Base-by-base conservation (phyloP, 148 eudicot genomes). In the Vaccinium myrtillus region DNA sequence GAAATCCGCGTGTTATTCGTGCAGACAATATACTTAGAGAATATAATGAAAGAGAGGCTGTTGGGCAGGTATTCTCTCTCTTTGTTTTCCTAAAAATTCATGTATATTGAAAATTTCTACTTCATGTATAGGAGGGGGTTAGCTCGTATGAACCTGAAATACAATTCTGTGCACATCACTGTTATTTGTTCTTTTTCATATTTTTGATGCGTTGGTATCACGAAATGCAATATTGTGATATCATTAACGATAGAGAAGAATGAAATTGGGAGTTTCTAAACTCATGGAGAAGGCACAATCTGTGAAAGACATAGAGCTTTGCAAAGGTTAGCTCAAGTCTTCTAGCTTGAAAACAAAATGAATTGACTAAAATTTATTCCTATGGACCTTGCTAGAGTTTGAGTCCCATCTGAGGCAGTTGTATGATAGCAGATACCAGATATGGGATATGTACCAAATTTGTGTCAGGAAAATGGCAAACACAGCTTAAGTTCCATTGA, bases 1-100 rank as follows among this genome's bases (percentile, higher is more conserved):
- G 99, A 86, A 95, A 95, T 87, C 98, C 99, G 61, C 94, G 99
- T 75, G 95, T 95, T 48, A 90, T 97, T 86, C 96, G 78, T 88
- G 85, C 98, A n/a, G 94, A 97, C 88, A 88, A 95, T 85, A 81
- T 95, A 83, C 91, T 97, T 56, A 86, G 89, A 83, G 99, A 97
- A 78, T 97, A 95, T 88, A 84, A 86, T 87, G 99, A 97, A 91
- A 89, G 90, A 90, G 98, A 97, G 90, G 95, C 99, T 46, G 63
- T 91, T 78, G 99, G 99, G 65, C 99, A 97, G 98, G 99, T 94
- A 87, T 58, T 19, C 21, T 58, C 67, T 49, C 48, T 69, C n/a
- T 71, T 83, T 19, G 13, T 75, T 56, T 84, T 81, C 49, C 73
- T 27, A 56, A 12, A 75, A 69, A 69, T 11, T n/a, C 77, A 19